Base-by-base conservation (phyloP, 495 filamentous ascomycete genomes). In the Sphaerosporella brunnea region DNA sequence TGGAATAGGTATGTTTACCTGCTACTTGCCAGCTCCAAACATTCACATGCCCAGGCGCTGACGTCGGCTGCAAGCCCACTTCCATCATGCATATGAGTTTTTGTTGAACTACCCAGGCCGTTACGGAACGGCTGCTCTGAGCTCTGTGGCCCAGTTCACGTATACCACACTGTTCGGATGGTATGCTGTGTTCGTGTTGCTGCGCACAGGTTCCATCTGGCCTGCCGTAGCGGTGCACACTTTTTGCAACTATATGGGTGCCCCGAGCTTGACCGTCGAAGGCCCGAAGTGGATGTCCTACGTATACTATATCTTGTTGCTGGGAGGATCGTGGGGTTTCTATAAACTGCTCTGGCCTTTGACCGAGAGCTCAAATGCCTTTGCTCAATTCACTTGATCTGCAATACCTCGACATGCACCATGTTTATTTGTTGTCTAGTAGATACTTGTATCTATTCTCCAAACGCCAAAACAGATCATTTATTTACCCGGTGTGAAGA, bases 21-120 rank as follows among this genome's bases (percentile, higher is more conserved):
- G 8, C 1, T 2, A 2, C 23, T 19, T 1, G 19, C 15, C 35
- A 9, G 35, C 8, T 4, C 16, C 18, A 4, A 4, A 9, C 7
- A 37, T 9, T 4, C 35, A 18, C 4, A 11, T 37, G 8, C 7
- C 8, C 35, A 18, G 16, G 9, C 20, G 20, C 23, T 25, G 24
- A 43, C 9, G 18, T 2, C 24, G 2, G 2, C n/a, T 3, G 9
- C 4, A 15, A 60, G 84, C 87, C 9, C 90, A 97, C 66, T 63
- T 93, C 23, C 88, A 97, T 64, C 90, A 96, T 65, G 84, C 86
- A 63, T 93, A 94, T 66, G 90, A 97, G 65, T 95, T 88, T 66
- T 74, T 77, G 24, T 66, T 93, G 8, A 80, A 78, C 0, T 74
- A 93, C 57, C 84, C 88, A 13, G 76, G 78, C 1, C 69, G 80